Evolutionary conservation across 2,329 filamentous ascomycete species (phyloP).

Genomic region (Gremmenia infestans): DNA sequence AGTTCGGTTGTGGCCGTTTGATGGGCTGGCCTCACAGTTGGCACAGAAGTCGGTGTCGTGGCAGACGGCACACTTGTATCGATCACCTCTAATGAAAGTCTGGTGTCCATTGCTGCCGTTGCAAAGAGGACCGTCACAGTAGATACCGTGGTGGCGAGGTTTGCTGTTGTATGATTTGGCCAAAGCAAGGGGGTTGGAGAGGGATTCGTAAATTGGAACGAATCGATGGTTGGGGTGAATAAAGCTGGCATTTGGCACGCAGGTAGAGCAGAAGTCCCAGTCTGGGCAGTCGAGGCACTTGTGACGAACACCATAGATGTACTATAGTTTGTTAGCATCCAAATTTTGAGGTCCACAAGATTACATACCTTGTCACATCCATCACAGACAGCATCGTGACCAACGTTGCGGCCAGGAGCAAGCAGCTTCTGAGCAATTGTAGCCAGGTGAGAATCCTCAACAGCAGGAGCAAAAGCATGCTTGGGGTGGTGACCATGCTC

Average conservation of each 20-base stretch:
- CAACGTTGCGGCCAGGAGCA: conserved; percentile 70
- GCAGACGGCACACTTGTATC: conserved; percentile 97
- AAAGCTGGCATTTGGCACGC: conserved; percentile 60
- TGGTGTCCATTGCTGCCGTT: conserved; percentile 47
- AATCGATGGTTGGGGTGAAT: conserved; percentile 84
- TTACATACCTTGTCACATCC: conserved; percentile 68
- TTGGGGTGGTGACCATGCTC: conserved; percentile 87
- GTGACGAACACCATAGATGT: conserved; percentile 83
- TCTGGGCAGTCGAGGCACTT: conserved; percentile 97
- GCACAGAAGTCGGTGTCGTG: conserved; percentile 93
- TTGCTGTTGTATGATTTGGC: conserved; percentile 39
- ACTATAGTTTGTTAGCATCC: conserved; percentile 36
- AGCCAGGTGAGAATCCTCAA: conserved; percentile 57
- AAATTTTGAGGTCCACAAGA: background rate
- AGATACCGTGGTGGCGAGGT: conserved; percentile 74
- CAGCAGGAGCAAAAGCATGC: conserved; percentile 71
- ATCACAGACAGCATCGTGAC: conserved; percentile 89
- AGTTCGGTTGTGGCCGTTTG: conserved; percentile 85
- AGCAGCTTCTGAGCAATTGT: conserved; percentile 62
- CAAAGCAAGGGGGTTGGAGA: conserved; percentile 39
- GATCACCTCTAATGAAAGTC: conserved; percentile 77
- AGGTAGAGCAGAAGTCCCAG: conserved; percentile 88
- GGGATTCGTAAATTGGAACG: conserved; percentile 75
- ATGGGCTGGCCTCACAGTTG: conserved; percentile 83
- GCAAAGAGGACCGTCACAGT: conserved; percentile 92